Evolutionary conservation across 176 grass and related monocot genomes (phyloP).

Genomic region (Cocos nucifera): DNA sequence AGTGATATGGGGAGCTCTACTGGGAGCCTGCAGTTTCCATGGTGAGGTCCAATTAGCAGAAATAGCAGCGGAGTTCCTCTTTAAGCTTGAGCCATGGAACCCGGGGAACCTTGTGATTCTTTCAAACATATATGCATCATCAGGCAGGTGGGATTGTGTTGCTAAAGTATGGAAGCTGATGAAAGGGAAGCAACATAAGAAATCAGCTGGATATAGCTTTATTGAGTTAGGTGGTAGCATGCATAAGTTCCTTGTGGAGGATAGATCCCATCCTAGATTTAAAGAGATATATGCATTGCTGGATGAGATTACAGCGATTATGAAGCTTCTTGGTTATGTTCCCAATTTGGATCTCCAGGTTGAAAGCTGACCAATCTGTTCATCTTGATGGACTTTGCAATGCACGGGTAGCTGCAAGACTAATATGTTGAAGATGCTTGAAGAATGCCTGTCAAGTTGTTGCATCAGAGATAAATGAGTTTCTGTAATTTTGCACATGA

Average conservation of each 20-base stretch:
- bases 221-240: constrained; percentile 50
- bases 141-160: constrained; percentile 52
- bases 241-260: constrained; percentile 59
- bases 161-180: constrained; percentile 48
- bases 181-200: constrained; percentile 58
- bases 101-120: constrained; percentile 52
- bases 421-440: too few species aligned
- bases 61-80: constrained; percentile 28
- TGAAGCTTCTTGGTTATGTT: constrained; percentile 29
- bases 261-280: constrained; percentile 44
- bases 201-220: constrained; percentile 65
- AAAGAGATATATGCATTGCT: constrained; percentile 41
- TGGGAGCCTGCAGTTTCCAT: constrained; percentile 75
- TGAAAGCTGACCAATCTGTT: constrained; percentile 11
- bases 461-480: too few species aligned
- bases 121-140: constrained; percentile 57
- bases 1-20: constrained; percentile 55
- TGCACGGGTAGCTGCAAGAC: too few species aligned
- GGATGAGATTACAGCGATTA: constrained; percentile 38
- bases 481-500: too few species aligned
- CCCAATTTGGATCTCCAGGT: constrained; percentile 23
- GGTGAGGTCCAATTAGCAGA: constrained; percentile 43
- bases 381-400: too few species aligned
- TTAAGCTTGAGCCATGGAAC: constrained; percentile 45
- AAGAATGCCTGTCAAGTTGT: too few species aligned